A percentile compares a stretch with the other conserved stretches of the same genome.
These are phyloP conservation scores for Aureobasidium sp. DNA, from an alignment of 2,329 filamentous ascomycete species.

Conservation along the genomic window DNA sequence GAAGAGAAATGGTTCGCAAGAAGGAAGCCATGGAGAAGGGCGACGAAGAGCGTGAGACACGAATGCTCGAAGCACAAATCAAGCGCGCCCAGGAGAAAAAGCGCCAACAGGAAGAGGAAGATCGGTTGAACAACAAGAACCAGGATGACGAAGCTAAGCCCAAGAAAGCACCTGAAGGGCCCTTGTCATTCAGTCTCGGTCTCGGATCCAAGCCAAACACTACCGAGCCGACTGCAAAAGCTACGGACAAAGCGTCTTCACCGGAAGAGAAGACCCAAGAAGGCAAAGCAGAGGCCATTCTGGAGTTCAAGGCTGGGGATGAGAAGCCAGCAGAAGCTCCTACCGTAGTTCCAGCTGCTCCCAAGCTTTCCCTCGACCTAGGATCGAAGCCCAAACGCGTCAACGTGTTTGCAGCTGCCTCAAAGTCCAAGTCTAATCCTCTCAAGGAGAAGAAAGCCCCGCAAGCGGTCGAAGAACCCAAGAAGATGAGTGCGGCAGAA, in stretches of 20 bases:
- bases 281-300: conserved; percentile 12
- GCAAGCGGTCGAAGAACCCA: conserved; percentile 52
- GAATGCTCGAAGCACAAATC: conserved; percentile 76
- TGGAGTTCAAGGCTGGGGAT: not conserved
- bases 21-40: conserved; percentile 84
- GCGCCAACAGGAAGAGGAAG: conserved; percentile 44
- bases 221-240: conserved; percentile 13
- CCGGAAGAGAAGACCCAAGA: conserved; percentile 12
- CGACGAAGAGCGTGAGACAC: conserved; percentile 83
- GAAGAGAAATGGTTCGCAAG: conserved; percentile 72
- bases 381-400: conserved; percentile 53
- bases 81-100: conserved; percentile 61
- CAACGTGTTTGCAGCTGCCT: conserved; percentile 60
- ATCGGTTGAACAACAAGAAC: conserved; percentile 35
- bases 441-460: conserved; percentile 58
- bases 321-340: conserved; percentile 10
- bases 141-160: conserved; percentile 18
- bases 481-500: conserved; percentile 83
- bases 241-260: conserved; percentile 10
- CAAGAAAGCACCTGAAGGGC: conserved; percentile 21
- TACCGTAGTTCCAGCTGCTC: conserved; percentile 14
- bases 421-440: conserved; percentile 59
- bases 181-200: conserved; percentile 32
- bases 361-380: conserved; percentile 59
- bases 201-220: conserved; percentile 23